Evolutionary conservation across 2,329 filamentous ascomycete genomes (phyloP), one percentile per base, ranked within the genome.

Genomic region (Zarea fungicola): DNA sequence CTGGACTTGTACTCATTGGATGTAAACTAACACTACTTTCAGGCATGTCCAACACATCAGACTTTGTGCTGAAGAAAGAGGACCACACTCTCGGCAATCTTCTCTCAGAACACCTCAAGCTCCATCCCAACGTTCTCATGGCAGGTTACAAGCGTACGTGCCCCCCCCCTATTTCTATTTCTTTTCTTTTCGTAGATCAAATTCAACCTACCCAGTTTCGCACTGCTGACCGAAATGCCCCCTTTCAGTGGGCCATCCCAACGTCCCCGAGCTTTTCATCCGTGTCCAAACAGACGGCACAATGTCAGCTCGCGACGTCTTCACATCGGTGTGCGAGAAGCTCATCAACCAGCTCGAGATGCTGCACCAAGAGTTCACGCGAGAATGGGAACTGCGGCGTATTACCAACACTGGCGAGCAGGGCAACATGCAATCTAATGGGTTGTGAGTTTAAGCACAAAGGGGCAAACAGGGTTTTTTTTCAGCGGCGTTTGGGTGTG

Each of bases 71-170:
- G 70, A 89, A 89, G 70, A 97, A 96, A 69, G 93, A 99, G 68
- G 93, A 99, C 60, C 92, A 96, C 71, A 96, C 92, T 1, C 80
- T 99, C 22, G 93, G 85, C 59, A 96, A 99, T 67, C 78, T 99
- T 49, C 78, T 99, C 49, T 81, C 86, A 41, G 84, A 89, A 61
- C 88, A 92, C 60, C 85, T 99, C 50, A 84, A 93, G 71, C 84
- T 87, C 65, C 86, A 89, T 60, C 80, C 83, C 16, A 85, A 95
- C 64, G 87, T 99, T 59, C 75, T 86, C 59, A 95, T 97, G 77
- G 84, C 91, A 52, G 93, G 87, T 11, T 99, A 99, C 77, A 95
- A 95, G 70, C 82, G 87, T 85, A 67, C 54, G 80, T 45, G 3
- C 29, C 7, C 26, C 14, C 8, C 8, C 29, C 10, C n/a, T 9